phyloP scores from a whole-genome alignment of 2,329 filamentous ascomycete species.

The Cordyceps farinosa region DNA sequence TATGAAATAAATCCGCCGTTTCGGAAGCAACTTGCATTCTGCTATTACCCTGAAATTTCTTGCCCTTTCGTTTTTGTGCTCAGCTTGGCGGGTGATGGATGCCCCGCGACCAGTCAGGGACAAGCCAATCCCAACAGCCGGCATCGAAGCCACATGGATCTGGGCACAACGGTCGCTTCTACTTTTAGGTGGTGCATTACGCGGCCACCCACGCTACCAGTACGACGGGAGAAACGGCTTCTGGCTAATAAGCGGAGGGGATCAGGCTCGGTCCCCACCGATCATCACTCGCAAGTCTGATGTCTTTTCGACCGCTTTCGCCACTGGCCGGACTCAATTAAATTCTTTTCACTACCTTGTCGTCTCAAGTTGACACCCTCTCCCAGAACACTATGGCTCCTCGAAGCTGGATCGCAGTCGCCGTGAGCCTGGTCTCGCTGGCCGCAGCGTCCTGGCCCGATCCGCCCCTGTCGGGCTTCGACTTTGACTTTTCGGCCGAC shows the following conservation, averaged over 20 bases:
- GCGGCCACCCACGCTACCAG: conserved; percentile 5
- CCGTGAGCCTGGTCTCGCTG: not conserved
- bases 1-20: too few species aligned
- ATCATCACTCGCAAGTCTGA: conserved; percentile 1
- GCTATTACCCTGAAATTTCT: too few species aligned
- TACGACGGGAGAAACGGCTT: conserved; percentile 2
- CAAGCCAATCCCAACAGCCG: not conserved
- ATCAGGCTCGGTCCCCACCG: conserved; percentile 7
- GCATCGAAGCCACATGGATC: not conserved
- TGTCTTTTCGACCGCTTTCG: not conserved
- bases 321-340: not conserved
- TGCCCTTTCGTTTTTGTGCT: too few species aligned
- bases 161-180: not conserved
- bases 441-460: conserved; percentile 7
- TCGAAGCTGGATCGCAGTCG: conserved; percentile 4
- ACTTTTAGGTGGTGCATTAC: not conserved
- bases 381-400: not conserved
- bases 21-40: too few species aligned
- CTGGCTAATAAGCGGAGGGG: not conserved
- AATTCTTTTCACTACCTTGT: not conserved
- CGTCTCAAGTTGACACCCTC: not conserved
- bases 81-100: too few species aligned
- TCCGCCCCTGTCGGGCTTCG: conserved; percentile 4
- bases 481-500: conserved; percentile 7
- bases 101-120: too few species aligned